Conservation (phyloP, 768 basidiomycete genomes). For the Suillus placidus region DNA sequence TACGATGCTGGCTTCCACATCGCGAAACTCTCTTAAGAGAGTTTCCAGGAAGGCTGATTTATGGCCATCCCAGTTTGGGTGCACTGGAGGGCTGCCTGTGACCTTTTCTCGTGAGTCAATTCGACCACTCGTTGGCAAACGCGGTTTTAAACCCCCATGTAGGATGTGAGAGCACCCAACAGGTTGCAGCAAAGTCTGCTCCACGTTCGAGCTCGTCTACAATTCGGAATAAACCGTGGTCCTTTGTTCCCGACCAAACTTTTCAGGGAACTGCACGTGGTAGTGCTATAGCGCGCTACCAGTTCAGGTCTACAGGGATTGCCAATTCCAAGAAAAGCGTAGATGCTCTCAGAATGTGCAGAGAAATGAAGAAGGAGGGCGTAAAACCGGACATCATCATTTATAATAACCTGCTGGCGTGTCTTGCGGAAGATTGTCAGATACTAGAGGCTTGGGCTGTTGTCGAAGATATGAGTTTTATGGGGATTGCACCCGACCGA, state of each 20-base stretch:
- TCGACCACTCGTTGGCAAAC: neutral
- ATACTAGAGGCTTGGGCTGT: constrained; percentile 63
- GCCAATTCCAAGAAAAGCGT: constrained; percentile 24
- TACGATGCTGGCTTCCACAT: constrained; percentile 26
- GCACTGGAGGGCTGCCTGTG: neutral
- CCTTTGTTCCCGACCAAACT: constrained; percentile 27
- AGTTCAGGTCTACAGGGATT: constrained; percentile 31
- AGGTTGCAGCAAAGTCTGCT: neutral
- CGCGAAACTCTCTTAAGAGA: constrained; percentile 24
- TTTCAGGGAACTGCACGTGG: constrained; percentile 27
- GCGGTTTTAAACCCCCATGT: neutral
- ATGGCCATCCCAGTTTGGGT: constrained; percentile 1
- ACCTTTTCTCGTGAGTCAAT: constrained; percentile 7
- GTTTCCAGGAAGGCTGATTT: neutral
- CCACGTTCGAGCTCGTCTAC: neutral
- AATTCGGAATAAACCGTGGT: constrained; percentile 30
- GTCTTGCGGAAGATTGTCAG: constrained; percentile 45
- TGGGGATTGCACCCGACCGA: constrained; percentile 50
- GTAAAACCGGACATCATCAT: constrained; percentile 55
- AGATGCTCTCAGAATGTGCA: constrained; percentile 35
- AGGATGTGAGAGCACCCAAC: constrained; percentile 13
- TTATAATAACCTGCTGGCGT: constrained; percentile 60
- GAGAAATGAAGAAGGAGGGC: constrained; percentile 59
- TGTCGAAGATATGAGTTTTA: constrained; percentile 65
- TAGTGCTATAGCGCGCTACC: constrained; percentile 33